Conservation (phyloP, 257 asterid genomes). For the Scutellaria minor region DNA sequence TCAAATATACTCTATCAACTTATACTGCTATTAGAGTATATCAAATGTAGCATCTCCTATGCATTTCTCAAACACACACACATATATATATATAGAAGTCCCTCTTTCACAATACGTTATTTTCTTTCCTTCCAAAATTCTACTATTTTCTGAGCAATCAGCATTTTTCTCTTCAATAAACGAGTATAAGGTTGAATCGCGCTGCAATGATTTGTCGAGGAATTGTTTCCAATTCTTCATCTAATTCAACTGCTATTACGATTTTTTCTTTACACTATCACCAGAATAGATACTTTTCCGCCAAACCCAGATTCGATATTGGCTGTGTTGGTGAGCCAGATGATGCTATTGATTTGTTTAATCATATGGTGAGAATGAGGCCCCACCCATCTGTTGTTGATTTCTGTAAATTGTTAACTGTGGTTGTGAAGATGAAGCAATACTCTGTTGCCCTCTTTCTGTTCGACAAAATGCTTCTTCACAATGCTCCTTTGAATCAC, state of each 20-base stretch:
- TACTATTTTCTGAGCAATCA: too few relatives aligned
- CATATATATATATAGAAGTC: too few relatives aligned
- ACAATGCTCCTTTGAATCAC: neutral
- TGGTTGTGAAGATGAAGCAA: neutral
- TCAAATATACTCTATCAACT: too few relatives aligned
- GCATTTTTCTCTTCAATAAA: too few relatives aligned
- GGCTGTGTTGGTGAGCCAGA: neutral
- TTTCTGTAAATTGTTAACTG: neutral
- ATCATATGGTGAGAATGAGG: neutral
- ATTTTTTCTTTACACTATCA: neutral
- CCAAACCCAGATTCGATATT: neutral
- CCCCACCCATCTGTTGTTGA: neutral
- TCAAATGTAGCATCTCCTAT: too few relatives aligned
- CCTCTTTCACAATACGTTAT: too few relatives aligned
- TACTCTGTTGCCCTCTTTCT: neutral
- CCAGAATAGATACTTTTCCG: neutral
- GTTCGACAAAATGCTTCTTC: slow-evolving; percentile 2
- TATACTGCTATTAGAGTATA: too few relatives aligned
- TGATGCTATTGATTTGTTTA: neutral
- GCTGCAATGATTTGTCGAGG: neutral
- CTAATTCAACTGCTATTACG: neutral
- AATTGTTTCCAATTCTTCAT: neutral
- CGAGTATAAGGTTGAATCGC: neutral
- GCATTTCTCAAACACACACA: too few relatives aligned
- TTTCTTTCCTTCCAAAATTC: too few relatives aligned